A percentile compares a stretch with the other conserved stretches of the same genome.
Evolutionary conservation across 768 basidiomycete genomes (phyloP).

Genomic region (Trametes villosa): DNA sequence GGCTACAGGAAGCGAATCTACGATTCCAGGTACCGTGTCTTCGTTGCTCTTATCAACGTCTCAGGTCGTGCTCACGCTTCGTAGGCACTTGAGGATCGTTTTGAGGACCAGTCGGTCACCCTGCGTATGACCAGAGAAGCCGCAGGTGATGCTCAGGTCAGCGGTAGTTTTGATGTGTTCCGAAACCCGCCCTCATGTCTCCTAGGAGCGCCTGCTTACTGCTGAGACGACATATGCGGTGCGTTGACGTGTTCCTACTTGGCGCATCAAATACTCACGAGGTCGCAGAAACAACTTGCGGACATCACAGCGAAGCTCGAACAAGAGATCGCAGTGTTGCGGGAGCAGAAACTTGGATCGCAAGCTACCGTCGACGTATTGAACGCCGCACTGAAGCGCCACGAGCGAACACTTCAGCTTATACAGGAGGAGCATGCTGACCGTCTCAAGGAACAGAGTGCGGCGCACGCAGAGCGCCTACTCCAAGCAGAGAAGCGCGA

Average conservation of each 20-base stretch:
- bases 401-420: constrained; percentile 11
- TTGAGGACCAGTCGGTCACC: constrained; percentile 59
- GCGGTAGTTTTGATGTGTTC: not conserved
- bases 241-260: constrained; percentile 21
- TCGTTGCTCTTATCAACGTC: too few relatives aligned
- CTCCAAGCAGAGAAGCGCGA: constrained; percentile 19
- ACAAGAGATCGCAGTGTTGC: constrained; percentile 44
- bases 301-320: constrained; percentile 40
- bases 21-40: constrained; percentile 24
- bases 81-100: constrained; percentile 60
- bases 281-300: constrained; percentile 35
- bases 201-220: constrained; percentile 44
- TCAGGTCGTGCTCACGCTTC: not conserved
- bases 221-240: constrained; percentile 44
- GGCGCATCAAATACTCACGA: constrained; percentile 19
- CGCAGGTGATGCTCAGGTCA: constrained; percentile 54
- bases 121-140: constrained; percentile 59
- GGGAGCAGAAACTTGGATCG: constrained; percentile 44
- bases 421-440: constrained; percentile 26
- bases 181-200: not conserved
- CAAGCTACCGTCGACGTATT: constrained; percentile 27
- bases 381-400: constrained; percentile 14
- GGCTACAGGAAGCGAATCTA: constrained; percentile 20
- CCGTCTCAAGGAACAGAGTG: constrained; percentile 21
- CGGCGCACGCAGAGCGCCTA: constrained; percentile 4